phyloP scores from a whole-genome alignment of 2,329 filamentous ascomycete genomes.

The Cladosporium sp. region DNA sequence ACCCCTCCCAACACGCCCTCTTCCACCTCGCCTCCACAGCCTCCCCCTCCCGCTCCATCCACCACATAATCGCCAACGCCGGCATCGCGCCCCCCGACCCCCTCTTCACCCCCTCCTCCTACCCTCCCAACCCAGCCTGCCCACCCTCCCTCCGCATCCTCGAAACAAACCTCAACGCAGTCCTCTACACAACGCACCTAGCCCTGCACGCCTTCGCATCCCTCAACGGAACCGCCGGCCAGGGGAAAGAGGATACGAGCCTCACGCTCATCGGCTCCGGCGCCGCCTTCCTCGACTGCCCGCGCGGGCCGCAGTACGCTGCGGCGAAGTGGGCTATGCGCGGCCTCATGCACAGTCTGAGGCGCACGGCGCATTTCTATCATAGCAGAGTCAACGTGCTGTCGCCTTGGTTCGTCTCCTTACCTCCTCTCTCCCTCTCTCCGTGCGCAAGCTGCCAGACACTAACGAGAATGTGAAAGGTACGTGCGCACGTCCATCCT shows the following conservation, averaged over 20 bases:
- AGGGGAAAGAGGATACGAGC: conserved; percentile 10
- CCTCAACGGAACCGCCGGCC: conserved; percentile 26
- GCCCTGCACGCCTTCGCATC: conserved; percentile 24
- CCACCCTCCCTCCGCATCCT: conserved; percentile 20
- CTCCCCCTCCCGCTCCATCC: conserved; percentile 14
- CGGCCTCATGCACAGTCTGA: conserved; percentile 34
- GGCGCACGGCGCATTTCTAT: conserved; percentile 26
- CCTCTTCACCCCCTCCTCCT: conserved; percentile 11
- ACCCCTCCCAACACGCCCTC: conserved; percentile 17
- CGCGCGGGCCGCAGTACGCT: conserved; percentile 30
- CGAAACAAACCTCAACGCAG: conserved; percentile 16
- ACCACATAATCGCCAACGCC: conserved; percentile 16
- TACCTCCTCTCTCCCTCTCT: not conserved
- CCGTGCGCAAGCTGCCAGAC: not conserved
- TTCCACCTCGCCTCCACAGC: conserved; percentile 14
- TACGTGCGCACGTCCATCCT: conserved; percentile 32
- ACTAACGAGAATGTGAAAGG: conserved; percentile 16
- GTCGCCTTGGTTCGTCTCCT: conserved; percentile 31
- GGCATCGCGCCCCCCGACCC: conserved; percentile 13
- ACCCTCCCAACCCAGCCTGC: not conserved
- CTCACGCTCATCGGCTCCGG: conserved; percentile 15
- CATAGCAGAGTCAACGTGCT: conserved; percentile 34
- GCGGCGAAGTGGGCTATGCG: conserved; percentile 34
- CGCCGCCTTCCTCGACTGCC: conserved; percentile 15
- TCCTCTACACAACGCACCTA: conserved; percentile 18